A percentile compares a stretch with the other conserved stretches of the same genome.
Conservation (phyloP, 2,329 filamentous ascomycete species). For the Didymellaceae sp. region DNA sequence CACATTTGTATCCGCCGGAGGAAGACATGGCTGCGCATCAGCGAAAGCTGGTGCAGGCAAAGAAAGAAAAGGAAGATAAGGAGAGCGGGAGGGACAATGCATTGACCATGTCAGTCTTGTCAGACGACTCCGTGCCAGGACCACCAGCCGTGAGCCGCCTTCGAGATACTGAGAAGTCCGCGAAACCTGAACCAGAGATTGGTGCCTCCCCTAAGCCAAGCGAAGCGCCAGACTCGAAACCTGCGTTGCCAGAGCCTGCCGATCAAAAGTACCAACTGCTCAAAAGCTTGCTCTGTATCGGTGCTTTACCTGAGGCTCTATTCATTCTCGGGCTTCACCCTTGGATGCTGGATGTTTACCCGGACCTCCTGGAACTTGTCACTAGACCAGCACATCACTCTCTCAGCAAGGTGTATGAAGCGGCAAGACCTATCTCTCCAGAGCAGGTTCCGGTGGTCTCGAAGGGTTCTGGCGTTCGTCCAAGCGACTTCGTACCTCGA, state of each 20-base stretch:
- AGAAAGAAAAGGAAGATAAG: constrained; percentile 71
- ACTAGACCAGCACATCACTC: constrained; percentile 86
- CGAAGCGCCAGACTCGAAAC: constrained; percentile 51
- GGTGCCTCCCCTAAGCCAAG: constrained; percentile 51
- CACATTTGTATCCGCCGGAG: constrained; percentile 87
- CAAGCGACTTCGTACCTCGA: constrained; percentile 63
- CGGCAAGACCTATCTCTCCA: constrained; percentile 56
- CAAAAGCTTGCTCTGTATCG: constrained; percentile 85
- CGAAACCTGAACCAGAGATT: constrained; percentile 54
- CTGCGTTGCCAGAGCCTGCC: constrained; percentile 70
- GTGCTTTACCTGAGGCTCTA: constrained; percentile 88
- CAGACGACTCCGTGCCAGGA: constrained; percentile 74
- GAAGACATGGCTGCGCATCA: constrained; percentile 79
- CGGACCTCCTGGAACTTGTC: constrained; percentile 79
- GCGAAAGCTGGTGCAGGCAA: constrained; percentile 71
- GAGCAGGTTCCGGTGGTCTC: constrained; percentile 49
- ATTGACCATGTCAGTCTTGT: constrained; percentile 80
- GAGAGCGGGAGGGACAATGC: constrained; percentile 78
- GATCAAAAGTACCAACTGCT: constrained; percentile 90
- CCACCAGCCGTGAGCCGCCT: constrained; percentile 50
- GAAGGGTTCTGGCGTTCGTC: constrained; percentile 60
- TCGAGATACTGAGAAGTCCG: constrained; percentile 63
- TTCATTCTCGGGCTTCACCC: constrained; percentile 92
- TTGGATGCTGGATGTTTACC: constrained; percentile 86
- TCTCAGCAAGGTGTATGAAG: constrained; percentile 74